Base-by-base conservation (phyloP, 2,329 filamentous ascomycete genomes). In the Diaporthe citri region DNA sequence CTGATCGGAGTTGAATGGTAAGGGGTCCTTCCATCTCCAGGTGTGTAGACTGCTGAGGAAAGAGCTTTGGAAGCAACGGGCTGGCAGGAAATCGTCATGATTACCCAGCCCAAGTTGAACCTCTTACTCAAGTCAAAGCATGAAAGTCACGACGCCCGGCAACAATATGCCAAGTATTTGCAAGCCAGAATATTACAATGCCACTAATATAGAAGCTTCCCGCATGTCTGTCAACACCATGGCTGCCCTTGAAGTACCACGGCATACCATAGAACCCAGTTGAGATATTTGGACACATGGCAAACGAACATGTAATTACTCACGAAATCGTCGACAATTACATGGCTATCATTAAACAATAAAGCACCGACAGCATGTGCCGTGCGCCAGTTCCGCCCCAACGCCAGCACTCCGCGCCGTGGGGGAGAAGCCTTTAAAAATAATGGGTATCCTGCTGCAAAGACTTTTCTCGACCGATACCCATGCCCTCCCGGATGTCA, bases 401-500 rank as follows among this genome's bases (percentile, higher is more conserved):
- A 77, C 28, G 85, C 81, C 4, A 83, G 87, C 71, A 79, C 80
- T 2, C 72, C 78, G 4, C 77, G 78, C 31, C 59, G 60, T 46
- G 59, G 57, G 36, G 25, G 41, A 22, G 15, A 22, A 46, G 46
- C 2, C 22, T 13, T 69, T 31, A 69, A 28, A 69, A 69, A 22
- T 46, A 59, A 46, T 71, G 55, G 64, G 72, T 71, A 74, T 74
- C 72, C 67, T 64, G 43, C 52, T 62, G 43, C 48, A 52, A 62
- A 51, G 43, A 73, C 43, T 52, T 51, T 73, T 52, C 41, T 57
- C 59, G 64, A 25, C 67, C 74, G 25, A 75, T 71, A 17, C 73
- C 73, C 36, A 71, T 72, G 22, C 72, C 76, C 60, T 83, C 82
- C 36, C 80, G 75, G 2, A 86, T 78, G 67, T 84, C 82, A 76